Evolutionary conservation across 306 rosid species (phyloP), one percentile per base, ranked within the genome.

Genomic region (Heteromeles arbutifolia): DNA sequence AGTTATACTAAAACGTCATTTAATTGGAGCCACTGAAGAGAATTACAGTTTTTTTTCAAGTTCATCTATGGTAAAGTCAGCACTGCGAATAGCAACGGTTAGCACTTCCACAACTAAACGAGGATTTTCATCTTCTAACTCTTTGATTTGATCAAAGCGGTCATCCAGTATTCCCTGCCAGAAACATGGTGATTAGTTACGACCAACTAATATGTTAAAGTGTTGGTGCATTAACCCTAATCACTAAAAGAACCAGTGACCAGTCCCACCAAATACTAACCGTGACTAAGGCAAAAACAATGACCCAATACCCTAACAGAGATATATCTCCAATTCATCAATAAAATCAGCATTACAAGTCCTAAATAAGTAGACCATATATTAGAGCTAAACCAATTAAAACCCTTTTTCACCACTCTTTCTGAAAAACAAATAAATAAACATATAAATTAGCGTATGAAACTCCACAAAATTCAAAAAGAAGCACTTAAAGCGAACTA

Each of bases 151-250:
- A 14, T 58, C 41, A 61, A 69, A 77, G 19, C 52, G 12, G 14
- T 11, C 17, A 31, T 77, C 81, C 54, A 69, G 22, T 25, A 68
- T 59, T 8, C 81, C 75, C 81, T 69, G 69, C 74, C 11, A 57
- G 19, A 24, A 44, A 58, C 29, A 69, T 26, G 45, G n/a, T 21
- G n/a, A 72, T 72, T 59, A 59, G 15, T 3, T 43, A 68, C 39
- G 21, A 43, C 24, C 1, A 37, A 66, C 14, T 21, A n/a, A 62
- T 24, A 45, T 45, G 48, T 22, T 62, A 45, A 67, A 4, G 43
- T 39, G 43, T 39, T 39, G 19, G 4, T 13, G 19, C 17, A 50
- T 10, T 50, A 50, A 50, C 56, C 14, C 21, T 50, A 50, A 50
- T 50, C 56, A 50, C 56, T 4, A 50, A 50, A 50, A 50, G 39